Percentiles rank a stretch among this genome's conserved stretches.
phyloP scores from a whole-genome alignment of 805 yeast genomes.

The Teunomyces tritomae region DNA sequence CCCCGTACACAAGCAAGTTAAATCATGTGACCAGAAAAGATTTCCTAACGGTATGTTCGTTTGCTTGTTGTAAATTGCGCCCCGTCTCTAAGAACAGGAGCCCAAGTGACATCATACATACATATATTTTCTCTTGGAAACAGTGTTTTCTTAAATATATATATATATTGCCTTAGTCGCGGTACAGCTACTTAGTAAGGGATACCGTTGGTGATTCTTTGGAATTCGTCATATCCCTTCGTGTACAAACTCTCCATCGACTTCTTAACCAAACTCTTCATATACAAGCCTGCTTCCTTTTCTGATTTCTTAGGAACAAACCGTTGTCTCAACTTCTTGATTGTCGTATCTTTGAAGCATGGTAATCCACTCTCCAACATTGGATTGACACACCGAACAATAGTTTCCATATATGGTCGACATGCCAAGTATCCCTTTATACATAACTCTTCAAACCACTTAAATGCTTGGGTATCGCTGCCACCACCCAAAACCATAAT shows the following conservation, averaged over 20 bases:
- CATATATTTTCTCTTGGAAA: background rate
- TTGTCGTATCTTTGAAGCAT: slow-evolving; percentile 88
- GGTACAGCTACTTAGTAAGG: slow-evolving; percentile 60
- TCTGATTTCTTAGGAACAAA: slow-evolving; percentile 82
- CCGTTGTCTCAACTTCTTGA: slow-evolving; percentile 70
- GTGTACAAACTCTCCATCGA: slow-evolving; percentile 87
- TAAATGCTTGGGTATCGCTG: slow-evolving; percentile 77
- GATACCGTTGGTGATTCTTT: slow-evolving; percentile 92
- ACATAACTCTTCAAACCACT: slow-evolving; percentile 93
- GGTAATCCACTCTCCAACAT: slow-evolving; percentile 96
- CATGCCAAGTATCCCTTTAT: slow-evolving; percentile 88
- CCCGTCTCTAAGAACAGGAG: background rate
- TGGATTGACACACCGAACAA: slow-evolving; percentile 81
- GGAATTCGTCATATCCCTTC: slow-evolving; percentile 96
- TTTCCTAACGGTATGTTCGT: too few species aligned
- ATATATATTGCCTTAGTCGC: background rate
- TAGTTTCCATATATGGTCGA: slow-evolving; percentile 82
- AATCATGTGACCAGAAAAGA: background rate
- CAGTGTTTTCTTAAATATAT: background rate
- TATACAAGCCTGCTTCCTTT: slow-evolving; percentile 76
- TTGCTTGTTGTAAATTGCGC: background rate
- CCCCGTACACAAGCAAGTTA: background rate
- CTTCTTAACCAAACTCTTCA: slow-evolving; percentile 73
- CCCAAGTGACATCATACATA: background rate
- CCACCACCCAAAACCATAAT: slow-evolving; percentile 94